These are phyloP conservation scores for Iris macrosiphon DNA, from an alignment of 106 monocot genomes.

Conservation along the genomic window DNA sequence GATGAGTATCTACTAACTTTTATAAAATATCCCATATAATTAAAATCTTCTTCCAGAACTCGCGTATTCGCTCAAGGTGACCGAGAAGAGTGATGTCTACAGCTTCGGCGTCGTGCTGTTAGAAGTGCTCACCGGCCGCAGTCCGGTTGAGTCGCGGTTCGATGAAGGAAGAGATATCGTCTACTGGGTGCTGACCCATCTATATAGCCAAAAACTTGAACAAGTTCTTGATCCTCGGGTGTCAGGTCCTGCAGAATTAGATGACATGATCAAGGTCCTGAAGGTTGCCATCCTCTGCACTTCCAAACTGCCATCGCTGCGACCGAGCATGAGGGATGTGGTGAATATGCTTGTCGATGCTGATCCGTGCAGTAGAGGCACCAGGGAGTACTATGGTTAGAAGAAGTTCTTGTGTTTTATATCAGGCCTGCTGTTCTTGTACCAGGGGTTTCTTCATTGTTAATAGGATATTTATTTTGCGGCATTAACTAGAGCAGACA, in stretches of 20 bases:
- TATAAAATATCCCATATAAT: no score
- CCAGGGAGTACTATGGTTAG: no score
- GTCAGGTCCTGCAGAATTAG: constrained; percentile 11
- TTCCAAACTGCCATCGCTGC: constrained; percentile 39
- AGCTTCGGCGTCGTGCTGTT: constrained; percentile 82
- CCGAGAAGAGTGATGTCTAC: constrained; percentile 84
- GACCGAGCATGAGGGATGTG: constrained; percentile 84
- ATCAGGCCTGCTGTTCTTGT: no score
- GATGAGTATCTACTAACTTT: no score
- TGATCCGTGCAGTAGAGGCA: no score
- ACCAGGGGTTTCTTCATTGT: no score
- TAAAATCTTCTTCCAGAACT: no score
- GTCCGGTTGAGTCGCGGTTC: constrained; percentile 37
- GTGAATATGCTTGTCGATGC: constrained; percentile 75
- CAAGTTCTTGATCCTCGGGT: constrained; percentile 48
- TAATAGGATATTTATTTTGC: no score
- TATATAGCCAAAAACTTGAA: constrained; percentile 8
- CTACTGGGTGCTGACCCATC: constrained; percentile 54
- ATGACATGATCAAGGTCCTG: constrained; percentile 53
- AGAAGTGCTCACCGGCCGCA: constrained; percentile 64
- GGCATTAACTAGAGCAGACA: no score
- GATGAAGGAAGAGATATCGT: constrained; percentile 87
- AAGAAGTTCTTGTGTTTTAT: no score
- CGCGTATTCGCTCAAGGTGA: constrained; percentile 60
- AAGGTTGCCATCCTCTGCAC: constrained; percentile 77